phyloP scores from a whole-genome alignment of 495 filamentous ascomycete genomes.

The Delitschia confertaspora region DNA sequence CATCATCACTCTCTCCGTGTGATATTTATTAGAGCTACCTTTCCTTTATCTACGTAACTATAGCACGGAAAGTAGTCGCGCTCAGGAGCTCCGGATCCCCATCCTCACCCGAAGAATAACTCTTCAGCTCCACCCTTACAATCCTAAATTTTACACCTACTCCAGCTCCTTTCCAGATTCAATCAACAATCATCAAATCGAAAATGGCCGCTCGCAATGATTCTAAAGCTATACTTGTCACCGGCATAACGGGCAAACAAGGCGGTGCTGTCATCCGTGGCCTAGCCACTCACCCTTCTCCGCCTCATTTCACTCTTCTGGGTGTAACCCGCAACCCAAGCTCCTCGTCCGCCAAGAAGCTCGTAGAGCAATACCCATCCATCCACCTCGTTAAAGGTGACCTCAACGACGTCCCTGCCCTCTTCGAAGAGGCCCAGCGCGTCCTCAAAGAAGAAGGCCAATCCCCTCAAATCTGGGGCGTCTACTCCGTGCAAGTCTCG shows the following conservation, averaged over 20 bases:
- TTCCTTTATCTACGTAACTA: no score
- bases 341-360: conserved; percentile 45
- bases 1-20: no score
- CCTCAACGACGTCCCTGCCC: conserved; percentile 40
- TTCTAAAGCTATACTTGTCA: conserved; percentile 48
- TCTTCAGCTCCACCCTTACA: no score
- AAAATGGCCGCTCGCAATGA: conserved; percentile 13
- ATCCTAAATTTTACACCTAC: no score
- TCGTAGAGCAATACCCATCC: conserved; percentile 39
- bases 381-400: conserved; percentile 52
- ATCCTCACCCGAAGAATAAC: no score
- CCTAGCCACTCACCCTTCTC: conserved; percentile 41
- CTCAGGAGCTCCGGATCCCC: no score
- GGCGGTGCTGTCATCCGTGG: conserved; percentile 53
- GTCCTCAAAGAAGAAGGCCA: conserved; percentile 42
- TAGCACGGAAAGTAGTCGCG: no score
- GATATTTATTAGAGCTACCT: no score
- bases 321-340: conserved; percentile 57
- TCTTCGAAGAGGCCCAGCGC: conserved; percentile 45
- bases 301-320: conserved; percentile 49
- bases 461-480: conserved; percentile 35
- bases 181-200: no score
- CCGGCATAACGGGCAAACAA: conserved; percentile 67
- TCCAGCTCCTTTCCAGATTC: no score
- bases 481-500: conserved; percentile 31